phyloP scores from a whole-genome alignment of 768 basidiomycete species.

The Imleria badia region DNA sequence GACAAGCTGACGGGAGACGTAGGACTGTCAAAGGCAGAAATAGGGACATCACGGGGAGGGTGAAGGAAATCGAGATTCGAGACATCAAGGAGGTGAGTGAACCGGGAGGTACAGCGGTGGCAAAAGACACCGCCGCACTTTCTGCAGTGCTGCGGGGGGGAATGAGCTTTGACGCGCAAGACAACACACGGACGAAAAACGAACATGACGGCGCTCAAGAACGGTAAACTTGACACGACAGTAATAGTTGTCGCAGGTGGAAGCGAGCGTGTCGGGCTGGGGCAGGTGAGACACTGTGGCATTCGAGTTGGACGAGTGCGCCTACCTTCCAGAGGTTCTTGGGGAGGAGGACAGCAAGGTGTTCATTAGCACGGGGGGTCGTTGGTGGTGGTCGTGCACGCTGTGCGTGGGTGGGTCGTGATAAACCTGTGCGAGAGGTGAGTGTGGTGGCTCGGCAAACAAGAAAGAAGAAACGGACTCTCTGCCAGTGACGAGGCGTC shows the following conservation, averaged over 20 bases:
- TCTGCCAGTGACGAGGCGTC: slow-evolving; percentile 8
- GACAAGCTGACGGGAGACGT: slow-evolving; percentile 52
- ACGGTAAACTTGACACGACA: slow-evolving; percentile 66
- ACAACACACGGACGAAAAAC: slow-evolving; percentile 26
- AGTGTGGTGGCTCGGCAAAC: background rate
- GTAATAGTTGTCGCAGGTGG: slow-evolving; percentile 70
- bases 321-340: slow-evolving; percentile 73
- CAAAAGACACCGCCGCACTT: slow-evolving; percentile 85
- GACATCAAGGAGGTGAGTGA: slow-evolving; percentile 70
- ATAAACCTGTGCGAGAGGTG: slow-evolving; percentile 16
- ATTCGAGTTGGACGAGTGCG: background rate
- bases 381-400: slow-evolving; percentile 19
- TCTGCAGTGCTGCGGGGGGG: slow-evolving; percentile 63
- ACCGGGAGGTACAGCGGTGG: slow-evolving; percentile 54
- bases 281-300: slow-evolving; percentile 16
- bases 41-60: slow-evolving; percentile 67
- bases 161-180: slow-evolving; percentile 16
- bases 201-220: slow-evolving; percentile 72
- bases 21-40: slow-evolving; percentile 58
- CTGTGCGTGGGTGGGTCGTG: slow-evolving; percentile 19
- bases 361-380: slow-evolving; percentile 52
- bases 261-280: slow-evolving; percentile 61
- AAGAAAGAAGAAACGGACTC: slow-evolving; percentile 4
- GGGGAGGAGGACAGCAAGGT: slow-evolving; percentile 73
- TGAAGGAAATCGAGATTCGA: slow-evolving; percentile 66